Conservation (phyloP, 2,329 filamentous ascomycete genomes). For the Fusarium sp. region DNA sequence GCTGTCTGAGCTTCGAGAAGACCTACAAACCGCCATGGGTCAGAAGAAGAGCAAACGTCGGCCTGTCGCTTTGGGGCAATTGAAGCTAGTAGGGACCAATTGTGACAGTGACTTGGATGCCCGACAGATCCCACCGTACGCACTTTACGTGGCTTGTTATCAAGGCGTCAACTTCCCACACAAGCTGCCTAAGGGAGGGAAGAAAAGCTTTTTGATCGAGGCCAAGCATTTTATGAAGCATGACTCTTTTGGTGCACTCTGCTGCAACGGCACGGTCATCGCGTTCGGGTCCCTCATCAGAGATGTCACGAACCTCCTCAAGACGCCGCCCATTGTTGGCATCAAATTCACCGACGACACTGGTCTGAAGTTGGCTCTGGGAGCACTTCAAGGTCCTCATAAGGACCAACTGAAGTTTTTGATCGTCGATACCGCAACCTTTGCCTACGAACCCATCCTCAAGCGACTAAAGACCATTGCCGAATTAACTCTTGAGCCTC, state of each 20-base stretch:
- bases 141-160: constrained; percentile 58
- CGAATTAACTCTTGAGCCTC: constrained; percentile 69
- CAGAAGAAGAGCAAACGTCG: constrained; percentile 62
- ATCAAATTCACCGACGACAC: constrained; percentile 66
- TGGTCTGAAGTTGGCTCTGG: constrained; percentile 63
- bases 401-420: constrained; percentile 61
- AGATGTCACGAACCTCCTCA: constrained; percentile 61
- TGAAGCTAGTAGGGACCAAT: constrained; percentile 59
- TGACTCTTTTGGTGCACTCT: constrained; percentile 72
- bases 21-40: constrained; percentile 66
- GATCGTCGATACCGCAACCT: constrained; percentile 75
- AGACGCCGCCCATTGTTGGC: constrained; percentile 61
- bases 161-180: constrained; percentile 63
- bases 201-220: constrained; percentile 63
- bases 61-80: constrained; percentile 57
- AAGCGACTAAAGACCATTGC: constrained; percentile 69
- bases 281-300: constrained; percentile 73
- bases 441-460: constrained; percentile 78
- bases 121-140: constrained; percentile 49
- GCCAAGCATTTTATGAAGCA: constrained; percentile 70
- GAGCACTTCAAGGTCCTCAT: constrained; percentile 55
- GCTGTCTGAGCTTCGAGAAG: constrained; percentile 75
- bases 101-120: constrained; percentile 46
- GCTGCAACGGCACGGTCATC: constrained; percentile 65
- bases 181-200: constrained; percentile 43